Evolutionary conservation across 805 yeast genomes (phyloP).

Genomic region (Ogataea wickerhamii): DNA sequence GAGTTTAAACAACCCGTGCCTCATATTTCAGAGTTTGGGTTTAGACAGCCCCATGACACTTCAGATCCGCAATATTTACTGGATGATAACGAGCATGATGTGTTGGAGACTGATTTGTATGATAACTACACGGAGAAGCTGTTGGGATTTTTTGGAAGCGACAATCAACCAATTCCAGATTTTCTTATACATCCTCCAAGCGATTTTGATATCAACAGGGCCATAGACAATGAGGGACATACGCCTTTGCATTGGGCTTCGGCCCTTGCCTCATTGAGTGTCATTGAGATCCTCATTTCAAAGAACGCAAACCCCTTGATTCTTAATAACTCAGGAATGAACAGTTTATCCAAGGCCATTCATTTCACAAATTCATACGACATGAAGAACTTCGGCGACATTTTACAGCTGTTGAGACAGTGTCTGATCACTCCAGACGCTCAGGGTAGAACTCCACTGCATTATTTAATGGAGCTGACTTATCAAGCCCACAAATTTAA

Average conservation of each 20-base stretch:
- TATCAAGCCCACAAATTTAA: constrained; percentile 41
- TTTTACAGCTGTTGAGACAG: constrained; percentile 57
- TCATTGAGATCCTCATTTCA: constrained; percentile 52
- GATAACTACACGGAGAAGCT: constrained; percentile 39
- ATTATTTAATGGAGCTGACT: constrained; percentile 57
- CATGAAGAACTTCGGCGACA: constrained; percentile 52
- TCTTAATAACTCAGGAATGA: constrained; percentile 57
- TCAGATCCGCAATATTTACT: constrained; percentile 11
- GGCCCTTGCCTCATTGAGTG: constrained; percentile 64
- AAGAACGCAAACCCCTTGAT: constrained; percentile 60
- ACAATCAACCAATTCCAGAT: constrained; percentile 34
- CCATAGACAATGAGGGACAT: constrained; percentile 78
- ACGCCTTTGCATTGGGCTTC: constrained; percentile 85
- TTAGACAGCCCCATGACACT: constrained; percentile 15
- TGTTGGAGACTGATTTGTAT: constrained; percentile 33
- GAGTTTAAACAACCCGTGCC: constrained; percentile 15
- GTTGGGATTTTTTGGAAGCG: constrained; percentile 52
- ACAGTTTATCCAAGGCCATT: constrained; percentile 64
- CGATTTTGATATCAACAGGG: constrained; percentile 59
- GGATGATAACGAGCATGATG: constrained; percentile 11
- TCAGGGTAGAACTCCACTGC: constrained; percentile 70
- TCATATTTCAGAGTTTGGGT: constrained; percentile 12
- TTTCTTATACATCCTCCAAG: constrained; percentile 54
- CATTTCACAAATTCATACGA: constrained; percentile 73
- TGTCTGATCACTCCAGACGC: constrained; percentile 70